Percentiles rank a stretch among this genome's conserved stretches.
Evolutionary conservation across 2,329 filamentous ascomycete genomes (phyloP).

Genomic region (Clarireedia homoeocarpa): DNA sequence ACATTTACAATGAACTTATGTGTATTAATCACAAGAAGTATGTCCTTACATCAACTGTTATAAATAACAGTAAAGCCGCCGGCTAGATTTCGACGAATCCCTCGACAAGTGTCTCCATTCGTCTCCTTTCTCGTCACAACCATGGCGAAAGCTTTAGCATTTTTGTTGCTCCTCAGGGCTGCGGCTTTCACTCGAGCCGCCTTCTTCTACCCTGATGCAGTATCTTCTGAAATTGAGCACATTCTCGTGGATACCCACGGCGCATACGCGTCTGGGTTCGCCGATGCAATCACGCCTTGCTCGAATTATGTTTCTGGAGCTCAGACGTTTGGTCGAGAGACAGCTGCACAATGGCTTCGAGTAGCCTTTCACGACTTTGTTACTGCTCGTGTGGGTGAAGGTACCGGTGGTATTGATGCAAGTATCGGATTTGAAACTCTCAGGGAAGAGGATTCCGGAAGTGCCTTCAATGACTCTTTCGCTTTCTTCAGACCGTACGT

Average conservation of each 20-base stretch:
- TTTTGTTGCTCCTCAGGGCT: background rate
- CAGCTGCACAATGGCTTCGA: constrained; percentile 48
- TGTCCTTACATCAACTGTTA: no score
- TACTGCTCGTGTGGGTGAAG: constrained; percentile 36
- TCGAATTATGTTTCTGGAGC: constrained; percentile 42
- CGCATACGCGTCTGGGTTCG: constrained; percentile 33
- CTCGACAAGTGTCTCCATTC: background rate
- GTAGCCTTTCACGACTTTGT: constrained; percentile 55
- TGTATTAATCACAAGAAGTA: no score
- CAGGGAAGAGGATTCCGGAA: constrained; percentile 39
- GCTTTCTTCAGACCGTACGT: constrained; percentile 5
- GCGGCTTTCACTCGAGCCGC: background rate
- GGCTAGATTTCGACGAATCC: no score
- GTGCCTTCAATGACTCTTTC: constrained; percentile 24
- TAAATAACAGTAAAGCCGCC: no score
- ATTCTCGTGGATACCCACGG: constrained; percentile 20
- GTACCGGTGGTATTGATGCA: constrained; percentile 46
- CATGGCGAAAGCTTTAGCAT: background rate
- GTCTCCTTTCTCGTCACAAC: background rate
- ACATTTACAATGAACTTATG: background rate
- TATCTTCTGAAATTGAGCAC: constrained; percentile 18
- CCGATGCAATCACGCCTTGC: constrained; percentile 49
- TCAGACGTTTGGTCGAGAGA: constrained; percentile 41
- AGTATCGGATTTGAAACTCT: constrained; percentile 14
- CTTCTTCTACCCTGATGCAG: constrained; percentile 18